Percentiles rank a stretch among this genome's conserved stretches.
These are phyloP conservation scores for Ogataea hybrid DNA, from an alignment of 1,139 yeast species.

Conservation along the genomic window DNA sequence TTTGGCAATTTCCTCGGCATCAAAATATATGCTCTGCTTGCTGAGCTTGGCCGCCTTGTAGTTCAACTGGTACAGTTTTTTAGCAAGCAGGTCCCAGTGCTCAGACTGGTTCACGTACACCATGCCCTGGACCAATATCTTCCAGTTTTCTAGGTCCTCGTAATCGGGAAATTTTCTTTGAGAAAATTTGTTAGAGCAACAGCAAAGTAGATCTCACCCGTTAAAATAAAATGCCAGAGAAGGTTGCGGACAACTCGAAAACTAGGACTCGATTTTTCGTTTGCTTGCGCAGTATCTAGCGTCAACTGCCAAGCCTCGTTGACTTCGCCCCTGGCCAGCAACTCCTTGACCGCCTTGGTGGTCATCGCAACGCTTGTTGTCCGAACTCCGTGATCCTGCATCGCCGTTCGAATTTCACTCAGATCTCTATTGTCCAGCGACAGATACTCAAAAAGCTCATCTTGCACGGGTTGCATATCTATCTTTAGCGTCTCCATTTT, in stretches of 20 bases:
- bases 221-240: conserved; percentile 10
- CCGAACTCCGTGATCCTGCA: background rate
- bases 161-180: conserved; percentile 4
- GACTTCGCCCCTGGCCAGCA: background rate
- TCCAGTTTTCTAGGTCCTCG: conserved; percentile 12
- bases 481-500: conserved; percentile 5
- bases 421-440: background rate
- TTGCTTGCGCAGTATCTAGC: background rate
- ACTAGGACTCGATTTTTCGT: conserved; percentile 4
- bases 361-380: background rate
- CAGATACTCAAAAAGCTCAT: conserved; percentile 3
- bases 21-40: background rate
- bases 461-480: conserved; percentile 2
- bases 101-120: background rate
- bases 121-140: conserved; percentile 4
- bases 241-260: conserved; percentile 7
- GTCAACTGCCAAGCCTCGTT: conserved; percentile 11
- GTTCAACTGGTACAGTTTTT: conserved; percentile 11
- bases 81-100: conserved; percentile 13
- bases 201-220: conserved; percentile 9
- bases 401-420: background rate
- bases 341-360: background rate
- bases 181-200: conserved; percentile 12
- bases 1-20: conserved; percentile 4
- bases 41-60: background rate